Conservation (phyloP, 208 protist genomes). For the Zelonia costaricensis region DNA sequence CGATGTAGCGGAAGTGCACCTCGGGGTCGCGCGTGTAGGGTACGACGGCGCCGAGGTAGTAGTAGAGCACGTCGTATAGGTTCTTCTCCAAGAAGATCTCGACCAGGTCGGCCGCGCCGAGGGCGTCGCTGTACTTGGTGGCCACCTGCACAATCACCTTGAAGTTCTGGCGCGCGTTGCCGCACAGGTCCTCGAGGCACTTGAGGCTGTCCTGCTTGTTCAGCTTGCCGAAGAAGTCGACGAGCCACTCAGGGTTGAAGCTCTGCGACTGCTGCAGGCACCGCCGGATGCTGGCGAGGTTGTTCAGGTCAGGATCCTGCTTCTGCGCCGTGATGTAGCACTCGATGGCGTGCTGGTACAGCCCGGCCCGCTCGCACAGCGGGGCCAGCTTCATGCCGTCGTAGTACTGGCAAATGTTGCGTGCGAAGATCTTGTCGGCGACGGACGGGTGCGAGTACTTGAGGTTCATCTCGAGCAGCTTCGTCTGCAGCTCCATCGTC, state of each 20-base stretch:
- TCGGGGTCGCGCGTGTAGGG: constrained; percentile 96
- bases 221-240: constrained; percentile 97
- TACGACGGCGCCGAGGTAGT: constrained; percentile 98
- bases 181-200: constrained; percentile 96
- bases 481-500: constrained; percentile 97
- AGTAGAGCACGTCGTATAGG: constrained; percentile 96
- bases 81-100: constrained; percentile 97
- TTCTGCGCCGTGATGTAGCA: constrained; percentile 95
- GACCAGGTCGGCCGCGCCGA: constrained; percentile 95
- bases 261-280: constrained; percentile 95
- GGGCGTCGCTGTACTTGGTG: constrained; percentile 97
- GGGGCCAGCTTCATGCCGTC: constrained; percentile 95
- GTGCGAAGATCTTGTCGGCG: constrained; percentile 98
- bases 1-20: constrained; percentile 99
- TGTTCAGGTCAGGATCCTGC: constrained; percentile 76
- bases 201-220: constrained; percentile 96
- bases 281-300: constrained; percentile 98
- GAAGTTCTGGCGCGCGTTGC: constrained; percentile 96
- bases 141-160: constrained; percentile 98
- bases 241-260: constrained; percentile 95
- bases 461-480: constrained; percentile 99
- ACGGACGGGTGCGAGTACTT: constrained; percentile 96
- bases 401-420: constrained; percentile 97
- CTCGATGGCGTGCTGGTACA: constrained; percentile 98
- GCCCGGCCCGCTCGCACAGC: constrained; percentile 98